phyloP scores from a whole-genome alignment of 176 grass and related monocot species.

The Rhynchospora pubera region DNA sequence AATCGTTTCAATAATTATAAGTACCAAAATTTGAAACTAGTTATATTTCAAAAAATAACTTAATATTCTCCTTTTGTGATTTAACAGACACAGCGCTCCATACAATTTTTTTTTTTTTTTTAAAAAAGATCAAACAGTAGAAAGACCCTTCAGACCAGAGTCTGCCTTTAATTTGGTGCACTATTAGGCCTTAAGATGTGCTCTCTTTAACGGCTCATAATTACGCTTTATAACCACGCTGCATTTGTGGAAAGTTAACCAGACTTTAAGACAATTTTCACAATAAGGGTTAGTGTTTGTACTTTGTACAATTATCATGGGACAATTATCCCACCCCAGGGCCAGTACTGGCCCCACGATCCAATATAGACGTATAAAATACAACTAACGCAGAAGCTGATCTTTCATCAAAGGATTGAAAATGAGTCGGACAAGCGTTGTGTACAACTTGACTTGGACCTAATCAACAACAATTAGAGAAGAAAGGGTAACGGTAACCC shows the following conservation, averaged over 20 bases:
- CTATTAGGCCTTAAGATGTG: conserved; percentile 5
- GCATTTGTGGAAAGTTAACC: conserved; percentile 16
- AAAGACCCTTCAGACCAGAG: not conserved
- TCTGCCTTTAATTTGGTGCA: not conserved
- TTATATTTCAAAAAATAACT: too few relatives aligned
- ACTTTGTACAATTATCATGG: not conserved
- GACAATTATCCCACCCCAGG: not conserved
- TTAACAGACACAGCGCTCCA: too few relatives aligned
- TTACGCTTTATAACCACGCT: conserved; percentile 2
- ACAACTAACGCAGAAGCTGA: not conserved
- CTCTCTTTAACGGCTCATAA: conserved; percentile 10
- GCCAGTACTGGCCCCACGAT: not conserved
- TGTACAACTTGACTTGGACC: not conserved
- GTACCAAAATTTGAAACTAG: too few relatives aligned
- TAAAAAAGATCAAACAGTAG: not conserved
- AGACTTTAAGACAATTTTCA: not conserved
- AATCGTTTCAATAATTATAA: too few relatives aligned
- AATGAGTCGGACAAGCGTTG: not conserved
- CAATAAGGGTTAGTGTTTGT: not conserved
- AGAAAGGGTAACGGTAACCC: conserved; percentile 17
- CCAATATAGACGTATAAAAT: not conserved
- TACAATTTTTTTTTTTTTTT: too few relatives aligned
- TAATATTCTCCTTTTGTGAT: too few relatives aligned
- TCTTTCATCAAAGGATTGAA: not conserved
- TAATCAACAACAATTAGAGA: not conserved